Conservation (phyloP, 164 flowering plant genomes). For the Kingdonia uniflora region DNA sequence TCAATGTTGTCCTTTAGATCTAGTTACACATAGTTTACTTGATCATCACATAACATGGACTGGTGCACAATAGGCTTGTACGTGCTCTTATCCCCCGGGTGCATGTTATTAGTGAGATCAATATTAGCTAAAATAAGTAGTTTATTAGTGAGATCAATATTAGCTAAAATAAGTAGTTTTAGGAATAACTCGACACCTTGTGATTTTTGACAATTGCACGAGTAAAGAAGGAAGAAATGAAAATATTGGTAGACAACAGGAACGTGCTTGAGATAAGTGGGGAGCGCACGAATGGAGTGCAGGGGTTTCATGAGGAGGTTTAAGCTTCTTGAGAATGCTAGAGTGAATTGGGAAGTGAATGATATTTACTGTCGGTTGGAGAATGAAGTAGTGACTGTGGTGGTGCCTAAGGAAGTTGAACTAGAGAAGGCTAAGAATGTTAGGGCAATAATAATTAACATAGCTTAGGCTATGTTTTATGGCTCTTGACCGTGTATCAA, state of each 20-base stretch:
- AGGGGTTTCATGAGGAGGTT: constrained; percentile 4
- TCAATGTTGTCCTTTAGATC: not conserved
- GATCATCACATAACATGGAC: no score
- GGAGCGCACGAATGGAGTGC: constrained; percentile 4
- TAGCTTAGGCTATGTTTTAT: no score
- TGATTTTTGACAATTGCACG: no score
- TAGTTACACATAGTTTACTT: not conserved
- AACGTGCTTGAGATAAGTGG: constrained; percentile 16
- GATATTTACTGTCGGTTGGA: constrained; percentile 3
- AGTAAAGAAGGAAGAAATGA: constrained; percentile 19
- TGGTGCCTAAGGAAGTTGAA: not conserved
- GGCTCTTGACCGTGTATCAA: no score
- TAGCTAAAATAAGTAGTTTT: not conserved
- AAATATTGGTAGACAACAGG: constrained; percentile 17
- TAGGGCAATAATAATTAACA: no score
- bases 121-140: not conserved
- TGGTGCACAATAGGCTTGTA: not conserved
- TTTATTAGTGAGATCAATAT: not conserved
- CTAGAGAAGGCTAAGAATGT: no score
- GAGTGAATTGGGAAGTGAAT: no score
- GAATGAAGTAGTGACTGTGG: constrained; percentile 2
- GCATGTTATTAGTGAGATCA: not conserved
- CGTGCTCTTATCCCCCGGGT: not conserved
- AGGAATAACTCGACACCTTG: not conserved
- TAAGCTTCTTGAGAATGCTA: not conserved